Conservation (phyloP, 345 rosid species). For the Mercurialis annua region DNA sequence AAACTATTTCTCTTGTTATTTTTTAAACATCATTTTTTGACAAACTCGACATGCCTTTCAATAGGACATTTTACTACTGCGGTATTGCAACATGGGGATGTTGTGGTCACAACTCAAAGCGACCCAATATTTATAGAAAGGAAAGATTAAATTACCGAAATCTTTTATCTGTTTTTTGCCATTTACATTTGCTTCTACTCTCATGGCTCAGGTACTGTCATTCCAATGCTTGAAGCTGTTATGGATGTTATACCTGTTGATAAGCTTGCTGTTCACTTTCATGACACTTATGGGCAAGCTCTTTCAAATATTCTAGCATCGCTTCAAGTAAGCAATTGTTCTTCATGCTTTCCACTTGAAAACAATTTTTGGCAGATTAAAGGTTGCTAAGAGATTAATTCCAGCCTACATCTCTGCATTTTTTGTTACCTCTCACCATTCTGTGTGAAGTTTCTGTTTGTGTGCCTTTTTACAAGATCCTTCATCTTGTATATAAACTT, state of each 20-base stretch:
- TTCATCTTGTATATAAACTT: background rate
- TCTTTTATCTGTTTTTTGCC: background rate
- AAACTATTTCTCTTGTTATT: too few species aligned
- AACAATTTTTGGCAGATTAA: background rate
- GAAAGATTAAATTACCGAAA: background rate
- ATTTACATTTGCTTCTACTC: background rate
- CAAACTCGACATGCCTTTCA: background rate
- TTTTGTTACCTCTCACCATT: background rate
- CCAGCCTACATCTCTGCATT: background rate
- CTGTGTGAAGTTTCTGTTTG: background rate
- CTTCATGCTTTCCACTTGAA: background rate
- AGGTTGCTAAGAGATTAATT: background rate
- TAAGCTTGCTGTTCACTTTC: conserved; percentile 88
- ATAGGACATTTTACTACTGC: background rate
- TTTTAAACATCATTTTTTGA: background rate
- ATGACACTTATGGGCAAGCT: conserved; percentile 93
- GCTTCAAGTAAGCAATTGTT: conserved; percentile 43
- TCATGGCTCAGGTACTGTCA: conserved; percentile 55
- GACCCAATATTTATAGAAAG: background rate
- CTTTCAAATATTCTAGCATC: conserved; percentile 80
- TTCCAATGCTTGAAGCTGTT: conserved; percentile 89
- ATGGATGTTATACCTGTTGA: conserved; percentile 67
- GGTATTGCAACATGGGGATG: background rate
- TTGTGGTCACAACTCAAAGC: background rate
- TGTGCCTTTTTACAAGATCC: background rate